Evolutionary conservation across 2,329 filamentous ascomycete genomes (phyloP).

Genomic region (Cercospora janseana): DNA sequence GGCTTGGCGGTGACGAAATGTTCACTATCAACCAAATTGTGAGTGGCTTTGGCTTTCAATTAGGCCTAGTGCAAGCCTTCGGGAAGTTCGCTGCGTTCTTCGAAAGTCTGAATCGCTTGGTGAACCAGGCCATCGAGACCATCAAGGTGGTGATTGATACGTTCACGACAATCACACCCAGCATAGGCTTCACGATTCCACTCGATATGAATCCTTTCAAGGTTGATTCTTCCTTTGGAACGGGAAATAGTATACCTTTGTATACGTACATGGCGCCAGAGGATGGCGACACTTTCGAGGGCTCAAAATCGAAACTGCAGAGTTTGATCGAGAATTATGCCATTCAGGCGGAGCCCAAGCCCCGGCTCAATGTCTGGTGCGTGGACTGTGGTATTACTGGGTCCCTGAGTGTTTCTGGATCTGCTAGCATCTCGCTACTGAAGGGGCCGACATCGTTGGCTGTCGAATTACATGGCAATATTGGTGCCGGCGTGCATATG

Average conservation of each 20-base stretch:
- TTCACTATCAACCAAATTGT: neutral
- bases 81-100: neutral
- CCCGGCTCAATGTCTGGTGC: neutral
- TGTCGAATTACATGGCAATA: neutral
- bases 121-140: neutral
- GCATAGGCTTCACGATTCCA: neutral
- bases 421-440: neutral
- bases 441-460: neutral
- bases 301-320: neutral
- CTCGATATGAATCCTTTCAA: conserved; percentile 1
- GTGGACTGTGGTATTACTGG: neutral
- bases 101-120: neutral
- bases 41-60: neutral
- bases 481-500: neutral
- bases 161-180: neutral
- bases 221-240: neutral
- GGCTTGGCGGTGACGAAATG: neutral
- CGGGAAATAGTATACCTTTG: neutral
- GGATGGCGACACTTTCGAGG: too few species aligned
- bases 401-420: neutral
- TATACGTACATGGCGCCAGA: conserved; percentile 1
- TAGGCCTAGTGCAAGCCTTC: neutral
- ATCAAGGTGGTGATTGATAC: neutral
- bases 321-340: neutral
- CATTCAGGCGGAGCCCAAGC: neutral